Evolutionary conservation across 2,329 filamentous ascomycete genomes (phyloP).

Genomic region (Fusarium dlaminii): DNA sequence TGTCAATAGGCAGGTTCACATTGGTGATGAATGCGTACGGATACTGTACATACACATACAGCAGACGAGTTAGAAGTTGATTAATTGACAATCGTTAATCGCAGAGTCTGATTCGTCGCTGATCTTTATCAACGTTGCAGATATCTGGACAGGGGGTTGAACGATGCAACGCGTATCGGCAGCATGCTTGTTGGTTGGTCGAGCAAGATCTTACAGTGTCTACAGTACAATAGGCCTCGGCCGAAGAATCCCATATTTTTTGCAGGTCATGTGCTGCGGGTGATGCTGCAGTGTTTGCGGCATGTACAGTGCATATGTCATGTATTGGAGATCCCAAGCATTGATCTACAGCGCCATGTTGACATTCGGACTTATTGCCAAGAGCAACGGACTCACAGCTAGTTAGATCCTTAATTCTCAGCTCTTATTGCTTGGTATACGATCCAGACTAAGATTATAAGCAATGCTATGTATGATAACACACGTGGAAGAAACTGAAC

Average conservation of each 20-base stretch:
- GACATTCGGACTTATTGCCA: constrained; percentile 13
- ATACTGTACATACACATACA: neutral
- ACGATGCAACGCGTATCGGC: neutral
- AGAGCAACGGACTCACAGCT: constrained; percentile 10
- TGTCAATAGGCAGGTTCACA: neutral
- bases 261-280: constrained; percentile 15
- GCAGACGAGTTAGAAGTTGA: constrained; percentile 9
- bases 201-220: neutral
- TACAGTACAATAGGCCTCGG: neutral
- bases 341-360: constrained; percentile 25
- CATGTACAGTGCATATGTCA: constrained; percentile 1
- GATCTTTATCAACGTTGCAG: neutral
- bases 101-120: constrained; percentile 1
- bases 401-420: neutral
- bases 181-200: constrained; percentile 1
- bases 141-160: constrained; percentile 1
- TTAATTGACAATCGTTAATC: neutral
- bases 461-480: neutral
- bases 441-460: neutral
- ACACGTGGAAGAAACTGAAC: neutral
- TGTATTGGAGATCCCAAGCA: constrained; percentile 14
- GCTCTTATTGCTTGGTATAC: neutral
- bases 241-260: neutral
- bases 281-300: constrained; percentile 13
- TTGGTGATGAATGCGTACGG: neutral